A percentile compares a stretch with the other conserved stretches of the same genome.
These are phyloP conservation scores for Hysterium pulicare DNA, from an alignment of 2,329 filamentous ascomycete genomes.

Conservation along the genomic window DNA sequence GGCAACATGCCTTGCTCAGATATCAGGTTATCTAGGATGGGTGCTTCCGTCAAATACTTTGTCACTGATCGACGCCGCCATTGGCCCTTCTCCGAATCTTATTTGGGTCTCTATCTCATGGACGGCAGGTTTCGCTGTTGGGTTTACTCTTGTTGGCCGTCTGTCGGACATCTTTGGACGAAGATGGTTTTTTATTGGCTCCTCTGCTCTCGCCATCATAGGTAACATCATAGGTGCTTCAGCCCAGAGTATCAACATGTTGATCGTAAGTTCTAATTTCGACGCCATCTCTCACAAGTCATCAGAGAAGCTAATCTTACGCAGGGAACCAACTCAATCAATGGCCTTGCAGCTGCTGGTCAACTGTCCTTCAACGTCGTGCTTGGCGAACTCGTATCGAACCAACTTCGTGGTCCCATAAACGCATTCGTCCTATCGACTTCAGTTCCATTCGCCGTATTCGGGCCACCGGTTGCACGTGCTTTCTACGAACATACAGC, in stretches of 20 bases:
- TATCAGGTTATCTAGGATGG: slow-evolving; percentile 30
- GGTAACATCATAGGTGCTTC: slow-evolving; percentile 37
- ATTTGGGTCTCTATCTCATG: slow-evolving; percentile 37
- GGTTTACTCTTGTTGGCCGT: slow-evolving; percentile 36
- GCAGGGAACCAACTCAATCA: slow-evolving; percentile 29
- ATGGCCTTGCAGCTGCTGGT: slow-evolving; percentile 37
- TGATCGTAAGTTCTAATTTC: slow-evolving; percentile 18
- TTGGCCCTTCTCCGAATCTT: slow-evolving; percentile 37
- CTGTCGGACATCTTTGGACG: slow-evolving; percentile 39
- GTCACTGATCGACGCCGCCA: slow-evolving; percentile 35
- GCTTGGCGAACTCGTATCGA: slow-evolving; percentile 38
- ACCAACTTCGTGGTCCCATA: slow-evolving; percentile 26
- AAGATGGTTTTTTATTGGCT: slow-evolving; percentile 35
- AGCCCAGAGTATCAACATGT: slow-evolving; percentile 30
- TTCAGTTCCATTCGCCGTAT: slow-evolving; percentile 28
- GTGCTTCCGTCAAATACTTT: slow-evolving; percentile 28
- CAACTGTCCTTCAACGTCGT: slow-evolving; percentile 40
- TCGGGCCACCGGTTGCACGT: slow-evolving; percentile 28
- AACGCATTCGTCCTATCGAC: slow-evolving; percentile 33
- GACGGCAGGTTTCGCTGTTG: slow-evolving; percentile 33
- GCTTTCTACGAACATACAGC: slow-evolving; percentile 27
- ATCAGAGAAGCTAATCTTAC: slow-evolving; percentile 3
- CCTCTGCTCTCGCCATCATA: slow-evolving; percentile 30
- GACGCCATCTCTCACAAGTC: background rate
- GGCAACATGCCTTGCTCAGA: slow-evolving; percentile 30